phyloP scores from a whole-genome alignment of 176 grass and related monocot genomes.

The Avena insularis region DNA sequence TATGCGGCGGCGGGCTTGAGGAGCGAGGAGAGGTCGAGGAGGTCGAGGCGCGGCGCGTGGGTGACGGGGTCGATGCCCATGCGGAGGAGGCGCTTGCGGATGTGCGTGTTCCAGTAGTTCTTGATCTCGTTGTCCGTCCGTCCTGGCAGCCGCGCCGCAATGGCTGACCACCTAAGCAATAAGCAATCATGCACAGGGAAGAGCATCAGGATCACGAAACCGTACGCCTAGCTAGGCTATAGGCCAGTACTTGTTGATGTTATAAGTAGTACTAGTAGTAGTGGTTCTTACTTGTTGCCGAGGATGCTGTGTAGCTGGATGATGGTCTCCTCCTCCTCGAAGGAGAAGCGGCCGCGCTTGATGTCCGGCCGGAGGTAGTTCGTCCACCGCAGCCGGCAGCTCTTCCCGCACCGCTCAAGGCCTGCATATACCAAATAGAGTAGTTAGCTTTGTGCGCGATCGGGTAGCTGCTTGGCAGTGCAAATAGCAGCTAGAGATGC shows the following conservation, averaged over 20 bases:
- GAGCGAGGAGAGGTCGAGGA: conserved; percentile 77
- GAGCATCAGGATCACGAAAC: neutral
- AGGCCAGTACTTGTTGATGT: neutral
- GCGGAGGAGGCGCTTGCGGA: conserved; percentile 84
- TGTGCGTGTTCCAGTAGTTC: conserved; percentile 99
- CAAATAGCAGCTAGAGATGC: neutral
- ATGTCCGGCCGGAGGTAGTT: conserved; percentile 97
- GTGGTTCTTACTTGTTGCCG: conserved; percentile 88
- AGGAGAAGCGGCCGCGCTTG: conserved; percentile 94
- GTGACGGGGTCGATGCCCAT: conserved; percentile 95
- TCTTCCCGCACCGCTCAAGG: conserved; percentile 93
- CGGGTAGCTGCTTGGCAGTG: neutral
- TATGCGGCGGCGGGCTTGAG: conserved; percentile 57
- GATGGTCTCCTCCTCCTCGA: conserved; percentile 97
- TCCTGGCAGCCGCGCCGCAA: conserved; percentile 88
- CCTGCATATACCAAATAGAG: conserved; percentile 34
- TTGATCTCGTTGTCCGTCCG: conserved; percentile 99
- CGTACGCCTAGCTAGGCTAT: neutral
- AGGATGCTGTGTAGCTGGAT: conserved; percentile 94
- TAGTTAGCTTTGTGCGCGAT: neutral
- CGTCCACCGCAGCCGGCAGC: conserved; percentile 94
- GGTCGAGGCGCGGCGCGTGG: conserved; percentile 80
- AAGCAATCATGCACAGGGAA: neutral
- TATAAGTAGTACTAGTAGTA: neutral
- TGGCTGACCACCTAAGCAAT: conserved; percentile 82